These are phyloP conservation scores for Coriolopsis trogii DNA, from an alignment of 1,284 basidiomycete species.

Conservation along the genomic window DNA sequence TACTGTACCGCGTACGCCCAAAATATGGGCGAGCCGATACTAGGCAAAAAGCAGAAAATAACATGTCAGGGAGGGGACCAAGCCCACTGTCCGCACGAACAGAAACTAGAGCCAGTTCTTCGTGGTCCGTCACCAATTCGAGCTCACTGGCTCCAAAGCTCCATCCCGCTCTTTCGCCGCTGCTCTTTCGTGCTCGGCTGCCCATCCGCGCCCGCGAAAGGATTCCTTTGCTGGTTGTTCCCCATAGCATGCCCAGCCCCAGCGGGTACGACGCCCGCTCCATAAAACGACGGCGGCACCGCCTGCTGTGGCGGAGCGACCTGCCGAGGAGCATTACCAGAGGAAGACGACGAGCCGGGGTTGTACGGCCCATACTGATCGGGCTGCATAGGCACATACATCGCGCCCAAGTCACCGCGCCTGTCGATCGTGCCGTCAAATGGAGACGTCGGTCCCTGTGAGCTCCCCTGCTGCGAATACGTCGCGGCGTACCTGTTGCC, in stretches of 20 bases:
- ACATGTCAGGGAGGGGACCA: not conserved
- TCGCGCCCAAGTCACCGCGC: slow-evolving; percentile 62
- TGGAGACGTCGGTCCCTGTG: slow-evolving; percentile 44
- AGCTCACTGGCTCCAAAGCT: slow-evolving; percentile 74
- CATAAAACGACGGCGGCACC: slow-evolving; percentile 68
- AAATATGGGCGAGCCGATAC: too few species aligned
- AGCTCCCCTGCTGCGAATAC: slow-evolving; percentile 44
- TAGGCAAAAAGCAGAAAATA: not conserved
- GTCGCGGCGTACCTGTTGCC: slow-evolving; percentile 60
- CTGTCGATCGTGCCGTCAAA: slow-evolving; percentile 62
- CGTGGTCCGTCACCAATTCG: too few species aligned
- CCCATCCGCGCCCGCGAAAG: slow-evolving; percentile 49
- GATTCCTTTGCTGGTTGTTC: slow-evolving; percentile 54
- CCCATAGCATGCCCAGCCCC: slow-evolving; percentile 47
- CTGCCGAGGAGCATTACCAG: slow-evolving; percentile 40
- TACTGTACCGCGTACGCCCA: too few species aligned
- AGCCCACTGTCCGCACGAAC: not conserved
- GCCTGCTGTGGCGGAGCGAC: slow-evolving; percentile 52
- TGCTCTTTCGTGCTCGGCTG: slow-evolving; percentile 54
- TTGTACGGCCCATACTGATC: slow-evolving; percentile 69
- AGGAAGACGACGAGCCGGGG: slow-evolving; percentile 37
- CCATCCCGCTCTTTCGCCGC: slow-evolving; percentile 70
- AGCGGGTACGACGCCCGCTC: slow-evolving; percentile 56
- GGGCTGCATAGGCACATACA: slow-evolving; percentile 80
- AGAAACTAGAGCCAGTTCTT: not conserved